phyloP scores from a whole-genome alignment of 345 rosid species.

The Dipteronia sinensis region DNA sequence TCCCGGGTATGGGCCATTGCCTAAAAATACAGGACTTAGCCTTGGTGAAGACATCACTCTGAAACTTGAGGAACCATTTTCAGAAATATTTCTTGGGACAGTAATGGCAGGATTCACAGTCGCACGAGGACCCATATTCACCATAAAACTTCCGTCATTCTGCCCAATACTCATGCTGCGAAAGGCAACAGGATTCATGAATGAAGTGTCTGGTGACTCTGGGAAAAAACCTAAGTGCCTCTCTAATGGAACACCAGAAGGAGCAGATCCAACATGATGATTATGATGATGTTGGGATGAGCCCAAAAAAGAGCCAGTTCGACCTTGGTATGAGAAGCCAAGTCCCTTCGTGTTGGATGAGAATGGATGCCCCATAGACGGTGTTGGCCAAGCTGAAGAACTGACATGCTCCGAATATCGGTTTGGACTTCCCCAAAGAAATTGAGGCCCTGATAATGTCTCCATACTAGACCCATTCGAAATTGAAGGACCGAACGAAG shows the following conservation, averaged over 20 bases:
- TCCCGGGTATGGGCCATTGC: slow-evolving; percentile 62
- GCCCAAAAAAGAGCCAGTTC: slow-evolving; percentile 49
- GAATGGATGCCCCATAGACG: slow-evolving; percentile 60
- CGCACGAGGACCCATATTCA: slow-evolving; percentile 45
- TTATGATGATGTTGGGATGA: slow-evolving; percentile 50
- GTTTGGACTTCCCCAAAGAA: slow-evolving; percentile 91
- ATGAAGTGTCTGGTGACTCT: slow-evolving; percentile 71
- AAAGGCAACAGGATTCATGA: slow-evolving; percentile 53
- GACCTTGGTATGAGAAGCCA: slow-evolving; percentile 49
- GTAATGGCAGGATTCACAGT: slow-evolving; percentile 50
- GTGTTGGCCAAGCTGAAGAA: slow-evolving; percentile 66
- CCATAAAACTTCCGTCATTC: slow-evolving; percentile 47
- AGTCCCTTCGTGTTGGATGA: slow-evolving; percentile 49
- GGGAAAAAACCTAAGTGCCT: slow-evolving; percentile 79
- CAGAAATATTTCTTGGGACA: slow-evolving; percentile 51
- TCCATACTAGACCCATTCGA: slow-evolving; percentile 57
- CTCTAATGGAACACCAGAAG: slow-evolving; percentile 78
- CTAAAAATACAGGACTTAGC: slow-evolving; percentile 59
- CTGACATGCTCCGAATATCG: slow-evolving; percentile 54
- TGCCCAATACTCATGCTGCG: slow-evolving; percentile 54
- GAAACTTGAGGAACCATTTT: slow-evolving; percentile 55
- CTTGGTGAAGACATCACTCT: slow-evolving; percentile 82
- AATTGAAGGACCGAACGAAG: slow-evolving; percentile 49
- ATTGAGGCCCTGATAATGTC: slow-evolving; percentile 77
- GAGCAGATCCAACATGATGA: slow-evolving; percentile 92